Evolutionary conservation across 805 yeast genomes (phyloP).

Genomic region (Barnettozyma sucrosica): DNA sequence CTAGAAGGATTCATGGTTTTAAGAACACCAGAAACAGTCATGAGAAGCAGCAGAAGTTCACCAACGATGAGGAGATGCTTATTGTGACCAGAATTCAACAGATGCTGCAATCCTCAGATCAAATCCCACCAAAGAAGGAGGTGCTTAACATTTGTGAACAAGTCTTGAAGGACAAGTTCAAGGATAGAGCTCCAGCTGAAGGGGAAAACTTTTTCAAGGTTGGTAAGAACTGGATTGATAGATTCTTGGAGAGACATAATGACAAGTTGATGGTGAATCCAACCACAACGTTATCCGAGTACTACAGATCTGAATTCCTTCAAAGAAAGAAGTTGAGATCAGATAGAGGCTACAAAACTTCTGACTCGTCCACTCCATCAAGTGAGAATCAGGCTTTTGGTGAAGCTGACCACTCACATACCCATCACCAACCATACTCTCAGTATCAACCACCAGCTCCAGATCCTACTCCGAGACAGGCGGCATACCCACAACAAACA

Average conservation of each 20-base stretch:
- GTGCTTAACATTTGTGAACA: constrained; percentile 22
- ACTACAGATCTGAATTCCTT: constrained; percentile 24
- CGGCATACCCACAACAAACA: constrained; percentile 8
- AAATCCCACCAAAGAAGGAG: constrained; percentile 24
- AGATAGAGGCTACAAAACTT: constrained; percentile 18
- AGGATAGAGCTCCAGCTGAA: constrained; percentile 10
- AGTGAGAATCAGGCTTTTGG: constrained; percentile 7
- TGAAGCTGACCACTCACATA: not conserved
- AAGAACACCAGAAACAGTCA: constrained; percentile 26
- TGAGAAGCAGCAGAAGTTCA: constrained; percentile 27
- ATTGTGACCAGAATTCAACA: constrained; percentile 19
- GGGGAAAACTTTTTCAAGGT: constrained; percentile 21
- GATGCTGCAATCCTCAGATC: constrained; percentile 18
- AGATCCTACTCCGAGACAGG: constrained; percentile 4
- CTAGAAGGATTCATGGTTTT: constrained; percentile 26
- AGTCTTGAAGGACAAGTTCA: constrained; percentile 20
- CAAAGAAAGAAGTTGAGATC: constrained; percentile 23
- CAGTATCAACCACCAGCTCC: constrained; percentile 6
- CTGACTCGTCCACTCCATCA: constrained; percentile 14
- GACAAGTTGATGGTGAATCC: constrained; percentile 21
- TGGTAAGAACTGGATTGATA: constrained; percentile 28
- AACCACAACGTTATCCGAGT: constrained; percentile 21
- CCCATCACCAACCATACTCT: constrained; percentile 3
- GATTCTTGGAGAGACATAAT: constrained; percentile 26
- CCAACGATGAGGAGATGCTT: constrained; percentile 23